Conservation (phyloP, 2,329 filamentous ascomycete genomes). For the Stachybotrys chartarum region DNA sequence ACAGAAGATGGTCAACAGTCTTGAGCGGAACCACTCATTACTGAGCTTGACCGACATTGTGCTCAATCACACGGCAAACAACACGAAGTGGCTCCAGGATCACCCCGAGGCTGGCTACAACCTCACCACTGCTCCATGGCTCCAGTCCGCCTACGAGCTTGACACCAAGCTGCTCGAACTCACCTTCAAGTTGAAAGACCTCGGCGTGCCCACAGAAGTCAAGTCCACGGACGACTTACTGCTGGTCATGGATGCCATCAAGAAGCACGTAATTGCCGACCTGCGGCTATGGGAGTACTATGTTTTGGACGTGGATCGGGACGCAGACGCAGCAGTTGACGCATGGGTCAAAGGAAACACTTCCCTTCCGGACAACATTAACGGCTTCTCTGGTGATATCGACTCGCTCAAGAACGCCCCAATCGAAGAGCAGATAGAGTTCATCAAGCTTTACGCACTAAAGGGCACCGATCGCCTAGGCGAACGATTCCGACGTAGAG, state of each 20-base stretch:
- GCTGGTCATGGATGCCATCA: conserved; percentile 77
- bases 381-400: conserved; percentile 25
- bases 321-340: conserved; percentile 61
- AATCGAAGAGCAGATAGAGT: conserved; percentile 48
- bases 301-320: conserved; percentile 68
- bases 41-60: conserved; percentile 93
- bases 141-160: conserved; percentile 56
- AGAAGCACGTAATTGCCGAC: conserved; percentile 68
- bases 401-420: conserved; percentile 39
- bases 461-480: conserved; percentile 67
- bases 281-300: conserved; percentile 94
- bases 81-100: conserved; percentile 87
- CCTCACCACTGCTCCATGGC: conserved; percentile 76
- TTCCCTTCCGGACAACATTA: conserved; percentile 41
- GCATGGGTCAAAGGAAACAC: conserved; percentile 61
- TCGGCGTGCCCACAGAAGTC: conserved; percentile 71
- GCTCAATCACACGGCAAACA: conserved; percentile 95
- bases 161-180: conserved; percentile 63
- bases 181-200: conserved; percentile 61
- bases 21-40: conserved; percentile 79
- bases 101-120: conserved; percentile 97
- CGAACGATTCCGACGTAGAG: conserved; percentile 65
- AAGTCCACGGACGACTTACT: conserved; percentile 65
- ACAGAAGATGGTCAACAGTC: conserved; percentile 64
- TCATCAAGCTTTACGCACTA: conserved; percentile 63